Evolutionary conservation across 148 eudicot species (phyloP).

Genomic region (Silene uniflora): DNA sequence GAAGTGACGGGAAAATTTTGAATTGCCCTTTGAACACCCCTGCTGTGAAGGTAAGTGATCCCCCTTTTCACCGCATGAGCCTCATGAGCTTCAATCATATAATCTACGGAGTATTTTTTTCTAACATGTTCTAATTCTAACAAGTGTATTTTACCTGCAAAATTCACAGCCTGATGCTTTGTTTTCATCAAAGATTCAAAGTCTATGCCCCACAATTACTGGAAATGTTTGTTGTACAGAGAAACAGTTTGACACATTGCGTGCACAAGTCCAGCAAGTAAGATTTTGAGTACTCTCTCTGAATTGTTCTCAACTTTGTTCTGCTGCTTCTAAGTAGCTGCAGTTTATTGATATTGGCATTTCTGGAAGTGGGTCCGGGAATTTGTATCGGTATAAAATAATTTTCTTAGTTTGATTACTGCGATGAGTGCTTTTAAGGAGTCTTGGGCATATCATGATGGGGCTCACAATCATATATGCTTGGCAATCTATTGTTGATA

Average conservation of each 20-base stretch:
- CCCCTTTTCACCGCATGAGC: not conserved
- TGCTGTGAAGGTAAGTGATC: slow-evolving; percentile 58
- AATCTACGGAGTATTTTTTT: too few species aligned
- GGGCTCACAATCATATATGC: not conserved
- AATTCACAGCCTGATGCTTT: slow-evolving; percentile 70
- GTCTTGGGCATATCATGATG: not conserved
- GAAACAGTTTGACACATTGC: slow-evolving; percentile 76
- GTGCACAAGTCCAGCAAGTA: slow-evolving; percentile 95
- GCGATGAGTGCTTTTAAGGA: not conserved
- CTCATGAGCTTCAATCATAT: not conserved
- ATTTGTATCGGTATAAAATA: not conserved
- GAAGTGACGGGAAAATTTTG: slow-evolving; percentile 69
- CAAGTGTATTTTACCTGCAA: slow-evolving; percentile 20
- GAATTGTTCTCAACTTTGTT: not conserved
- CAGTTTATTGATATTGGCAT: slow-evolving; percentile 2
- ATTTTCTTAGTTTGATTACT: not conserved
- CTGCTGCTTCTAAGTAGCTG: not conserved
- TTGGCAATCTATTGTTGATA: not conserved
- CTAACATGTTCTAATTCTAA: slow-evolving; percentile 1
- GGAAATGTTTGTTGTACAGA: slow-evolving; percentile 96
- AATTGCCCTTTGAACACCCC: slow-evolving; percentile 78
- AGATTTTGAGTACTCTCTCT: slow-evolving; percentile 26
- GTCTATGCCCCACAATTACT: slow-evolving; percentile 91
- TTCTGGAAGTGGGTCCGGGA: not conserved
- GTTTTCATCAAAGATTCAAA: slow-evolving; percentile 87